Conservation (phyloP, 176 grass and related monocot genomes). For the Musa itinerans region DNA sequence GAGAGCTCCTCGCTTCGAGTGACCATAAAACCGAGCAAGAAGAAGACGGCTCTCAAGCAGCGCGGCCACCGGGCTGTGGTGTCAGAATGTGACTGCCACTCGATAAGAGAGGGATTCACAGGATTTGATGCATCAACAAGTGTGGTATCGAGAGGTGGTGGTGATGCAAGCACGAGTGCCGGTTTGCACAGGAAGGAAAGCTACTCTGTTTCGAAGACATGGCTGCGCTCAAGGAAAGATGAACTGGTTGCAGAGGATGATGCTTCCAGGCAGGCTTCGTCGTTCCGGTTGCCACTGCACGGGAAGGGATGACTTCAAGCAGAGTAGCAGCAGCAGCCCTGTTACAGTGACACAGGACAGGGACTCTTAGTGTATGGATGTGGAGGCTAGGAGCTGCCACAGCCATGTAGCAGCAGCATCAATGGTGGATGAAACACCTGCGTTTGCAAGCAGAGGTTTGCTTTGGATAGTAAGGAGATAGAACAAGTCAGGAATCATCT, state of each 20-base stretch:
- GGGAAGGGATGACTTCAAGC: slow-evolving; percentile 13
- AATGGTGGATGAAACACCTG: slow-evolving; percentile 41
- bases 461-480: slow-evolving; percentile 66
- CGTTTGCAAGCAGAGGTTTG: slow-evolving; percentile 63
- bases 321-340: slow-evolving; percentile 29
- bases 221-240: slow-evolving; percentile 68
- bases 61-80: slow-evolving; percentile 41
- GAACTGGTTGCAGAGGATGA: slow-evolving; percentile 11
- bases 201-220: slow-evolving; percentile 84
- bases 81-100: slow-evolving; percentile 76
- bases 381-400: slow-evolving; percentile 51
- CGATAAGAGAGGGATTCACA: slow-evolving; percentile 47
- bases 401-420: slow-evolving; percentile 40
- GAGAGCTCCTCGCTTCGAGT: slow-evolving; percentile 50
- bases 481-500: slow-evolving; percentile 28
- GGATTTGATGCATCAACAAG: slow-evolving; percentile 29
- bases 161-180: slow-evolving; percentile 3
- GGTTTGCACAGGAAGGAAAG: slow-evolving; percentile 56
- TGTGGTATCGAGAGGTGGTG: background rate
- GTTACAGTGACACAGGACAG: slow-evolving; percentile 34
- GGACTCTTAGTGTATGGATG: slow-evolving; percentile 36
- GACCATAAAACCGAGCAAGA: slow-evolving; percentile 65
- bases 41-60: slow-evolving; percentile 35
- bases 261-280: slow-evolving; percentile 45
- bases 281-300: slow-evolving; percentile 60